These are phyloP conservation scores for Exophiala sideris DNA, from an alignment of 2,329 filamentous ascomycete species.

Conservation along the genomic window DNA sequence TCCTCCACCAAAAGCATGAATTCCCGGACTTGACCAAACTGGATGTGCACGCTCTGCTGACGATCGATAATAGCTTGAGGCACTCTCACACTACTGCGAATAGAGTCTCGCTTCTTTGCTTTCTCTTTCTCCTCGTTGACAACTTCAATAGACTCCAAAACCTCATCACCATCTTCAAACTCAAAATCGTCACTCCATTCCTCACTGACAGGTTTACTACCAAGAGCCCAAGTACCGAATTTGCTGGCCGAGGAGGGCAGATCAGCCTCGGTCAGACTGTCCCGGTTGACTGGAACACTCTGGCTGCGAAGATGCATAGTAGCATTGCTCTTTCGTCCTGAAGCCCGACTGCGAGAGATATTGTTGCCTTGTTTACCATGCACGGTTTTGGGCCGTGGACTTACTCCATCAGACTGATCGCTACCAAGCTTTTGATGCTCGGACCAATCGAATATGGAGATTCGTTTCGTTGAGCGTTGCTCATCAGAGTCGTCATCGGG, in stretches of 20 bases:
- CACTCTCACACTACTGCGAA: constrained; percentile 46
- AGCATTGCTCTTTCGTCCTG: constrained; percentile 56
- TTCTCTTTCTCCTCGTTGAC: constrained; percentile 14
- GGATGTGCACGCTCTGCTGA: constrained; percentile 62
- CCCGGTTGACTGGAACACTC: constrained; percentile 60
- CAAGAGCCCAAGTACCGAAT: constrained; percentile 65
- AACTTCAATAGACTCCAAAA: constrained; percentile 19
- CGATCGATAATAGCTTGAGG: constrained; percentile 62
- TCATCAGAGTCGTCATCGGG: constrained; percentile 23
- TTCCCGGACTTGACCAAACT: constrained; percentile 62
- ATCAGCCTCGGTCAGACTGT: constrained; percentile 47
- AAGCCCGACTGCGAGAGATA: constrained; percentile 54
- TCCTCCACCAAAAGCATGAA: constrained; percentile 64
- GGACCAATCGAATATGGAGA: constrained; percentile 63
- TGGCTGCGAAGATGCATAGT: constrained; percentile 63
- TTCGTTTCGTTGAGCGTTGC: constrained; percentile 43
- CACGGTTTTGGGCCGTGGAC: constrained; percentile 58
- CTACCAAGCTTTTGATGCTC: constrained; percentile 56
- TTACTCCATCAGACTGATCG: constrained; percentile 49
- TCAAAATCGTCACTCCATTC: constrained; percentile 69
- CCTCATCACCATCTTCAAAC: constrained; percentile 54
- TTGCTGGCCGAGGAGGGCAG: constrained; percentile 53
- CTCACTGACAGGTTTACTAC: constrained; percentile 63
- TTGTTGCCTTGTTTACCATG: constrained; percentile 61
- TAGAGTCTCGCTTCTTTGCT: constrained; percentile 23